These are phyloP conservation scores for Carpinus fangiana DNA, from an alignment of 306 rosid species.

Conservation along the genomic window DNA sequence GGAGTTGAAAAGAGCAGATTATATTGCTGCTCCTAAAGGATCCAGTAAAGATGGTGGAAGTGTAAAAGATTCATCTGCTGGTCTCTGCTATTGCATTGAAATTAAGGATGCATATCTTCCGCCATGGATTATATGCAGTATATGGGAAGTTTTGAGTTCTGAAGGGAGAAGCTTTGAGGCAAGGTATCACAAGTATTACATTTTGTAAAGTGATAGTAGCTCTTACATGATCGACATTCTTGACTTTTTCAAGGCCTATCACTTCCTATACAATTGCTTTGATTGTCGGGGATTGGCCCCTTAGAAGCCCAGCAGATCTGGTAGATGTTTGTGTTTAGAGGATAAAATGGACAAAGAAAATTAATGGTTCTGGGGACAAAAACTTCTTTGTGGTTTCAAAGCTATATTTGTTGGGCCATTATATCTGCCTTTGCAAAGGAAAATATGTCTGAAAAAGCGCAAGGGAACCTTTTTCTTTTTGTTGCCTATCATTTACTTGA, in stretches of 20 bases:
- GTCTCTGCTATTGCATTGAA: slow-evolving; percentile 66
- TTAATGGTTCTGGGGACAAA: not conserved
- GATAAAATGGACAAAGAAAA: not conserved
- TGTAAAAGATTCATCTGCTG: slow-evolving; percentile 35
- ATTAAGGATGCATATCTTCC: slow-evolving; percentile 78
- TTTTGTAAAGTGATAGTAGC: slow-evolving; percentile 18
- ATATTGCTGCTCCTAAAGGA: slow-evolving; percentile 46
- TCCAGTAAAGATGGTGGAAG: slow-evolving; percentile 50
- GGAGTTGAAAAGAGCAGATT: slow-evolving; percentile 72
- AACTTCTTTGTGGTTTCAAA: not conserved
- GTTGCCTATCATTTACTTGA: not conserved
- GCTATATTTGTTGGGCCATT: not conserved
- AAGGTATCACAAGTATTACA: slow-evolving; percentile 49
- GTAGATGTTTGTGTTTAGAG: not conserved
- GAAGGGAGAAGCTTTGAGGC: slow-evolving; percentile 87
- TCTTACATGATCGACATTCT: slow-evolving; percentile 1
- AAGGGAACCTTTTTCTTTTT: not conserved
- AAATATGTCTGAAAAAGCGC: not conserved
- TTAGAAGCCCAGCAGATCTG: not conserved
- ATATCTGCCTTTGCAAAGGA: not conserved
- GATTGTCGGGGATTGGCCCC: not conserved
- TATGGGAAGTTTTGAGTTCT: slow-evolving; percentile 62
- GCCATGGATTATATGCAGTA: slow-evolving; percentile 71
- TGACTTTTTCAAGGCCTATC: slow-evolving; percentile 2
- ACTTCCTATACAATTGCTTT: not conserved